Base-by-base conservation (phyloP, 306 rosid genomes). In the Carpinus viminea region DNA sequence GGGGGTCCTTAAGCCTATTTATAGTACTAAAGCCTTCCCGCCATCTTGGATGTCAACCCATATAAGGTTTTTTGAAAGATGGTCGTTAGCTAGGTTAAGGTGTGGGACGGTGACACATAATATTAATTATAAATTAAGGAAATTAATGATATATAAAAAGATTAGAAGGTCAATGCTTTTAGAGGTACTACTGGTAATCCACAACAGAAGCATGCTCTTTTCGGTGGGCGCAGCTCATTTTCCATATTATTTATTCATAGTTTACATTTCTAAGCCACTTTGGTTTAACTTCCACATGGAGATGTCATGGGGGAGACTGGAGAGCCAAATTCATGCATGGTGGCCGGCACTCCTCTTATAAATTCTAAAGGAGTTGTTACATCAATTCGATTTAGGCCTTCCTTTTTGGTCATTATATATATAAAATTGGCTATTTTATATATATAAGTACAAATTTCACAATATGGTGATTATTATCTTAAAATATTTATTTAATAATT, bases 61-160 rank as follows among this genome's bases (percentile, higher is more conserved):
- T 76, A 77, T 75, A 36, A 34, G 60, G 81, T 72, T 72, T 69
- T 79, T 50, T 81, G 83, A 78, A 79, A 86, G 85, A 85, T 86
- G 86, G 91, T 84, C 85, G 90, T 87, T 86, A 24, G 26, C 26
- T 24, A 82, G 86, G 84, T 78, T 84, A 53, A 79, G 89, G 77
- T 75, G 36, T 82, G 81, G 86, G 97, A 82, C 89, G 92, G 97
- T 88, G 92, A 89, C 87, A 43, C 78, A 50, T 83, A 82, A 18
- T 41, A 77, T 46, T 31, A 31, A 31, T 31, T 31, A 31, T 31
- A 24, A 24, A 31, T 31, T 31, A 31, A 24, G 26, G 0, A 31
- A 31, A 31, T 31, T 1, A 31, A 31, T 31, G 34, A 1, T 31
- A 31, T 31, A 31, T 31, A 31, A 31, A 31, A 31, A 31, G 34